These are phyloP conservation scores for Panicum miliaceum DNA, from an alignment of 176 grass and related monocot genomes.

Conservation along the genomic window DNA sequence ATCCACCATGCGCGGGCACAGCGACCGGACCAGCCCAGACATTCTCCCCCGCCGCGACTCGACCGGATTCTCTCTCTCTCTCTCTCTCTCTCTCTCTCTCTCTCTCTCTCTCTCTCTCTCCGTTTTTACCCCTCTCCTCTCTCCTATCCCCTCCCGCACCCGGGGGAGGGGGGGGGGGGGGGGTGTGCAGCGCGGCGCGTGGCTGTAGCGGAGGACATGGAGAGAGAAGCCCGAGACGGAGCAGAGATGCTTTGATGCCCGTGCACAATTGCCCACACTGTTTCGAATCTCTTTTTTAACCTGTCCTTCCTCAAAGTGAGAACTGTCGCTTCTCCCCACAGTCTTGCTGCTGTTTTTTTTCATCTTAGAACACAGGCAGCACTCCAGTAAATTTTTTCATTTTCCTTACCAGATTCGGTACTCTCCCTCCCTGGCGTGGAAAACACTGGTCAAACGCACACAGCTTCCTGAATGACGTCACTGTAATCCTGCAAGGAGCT, in stretches of 20 bases:
- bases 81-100: neutral
- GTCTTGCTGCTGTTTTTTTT: neutral
- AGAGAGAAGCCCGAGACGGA: constrained; percentile 41
- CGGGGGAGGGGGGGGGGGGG: no score
- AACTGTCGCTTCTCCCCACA: constrained; percentile 5
- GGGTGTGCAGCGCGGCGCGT: constrained; percentile 25
- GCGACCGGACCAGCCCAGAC: constrained; percentile 42
- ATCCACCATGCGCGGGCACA: constrained; percentile 16
- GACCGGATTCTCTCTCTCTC: neutral
- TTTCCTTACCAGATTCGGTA: neutral
- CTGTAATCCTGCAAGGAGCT: neutral
- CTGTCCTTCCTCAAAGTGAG: constrained; percentile 62
- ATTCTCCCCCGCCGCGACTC: constrained; percentile 32
- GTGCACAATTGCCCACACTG: constrained; percentile 48
- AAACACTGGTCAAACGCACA: neutral
- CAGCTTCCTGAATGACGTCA: neutral
- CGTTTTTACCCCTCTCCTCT: constrained; percentile 7
- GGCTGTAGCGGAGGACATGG: constrained; percentile 20
- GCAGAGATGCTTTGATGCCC: constrained; percentile 28
- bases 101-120: neutral
- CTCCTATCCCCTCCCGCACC: neutral
- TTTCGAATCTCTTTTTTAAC: constrained; percentile 46
- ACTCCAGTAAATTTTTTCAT: neutral
- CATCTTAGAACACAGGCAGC: neutral
- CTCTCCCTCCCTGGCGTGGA: neutral